phyloP scores from a whole-genome alignment of 2,329 filamentous ascomycete species.

The Ascochyta fabae region DNA sequence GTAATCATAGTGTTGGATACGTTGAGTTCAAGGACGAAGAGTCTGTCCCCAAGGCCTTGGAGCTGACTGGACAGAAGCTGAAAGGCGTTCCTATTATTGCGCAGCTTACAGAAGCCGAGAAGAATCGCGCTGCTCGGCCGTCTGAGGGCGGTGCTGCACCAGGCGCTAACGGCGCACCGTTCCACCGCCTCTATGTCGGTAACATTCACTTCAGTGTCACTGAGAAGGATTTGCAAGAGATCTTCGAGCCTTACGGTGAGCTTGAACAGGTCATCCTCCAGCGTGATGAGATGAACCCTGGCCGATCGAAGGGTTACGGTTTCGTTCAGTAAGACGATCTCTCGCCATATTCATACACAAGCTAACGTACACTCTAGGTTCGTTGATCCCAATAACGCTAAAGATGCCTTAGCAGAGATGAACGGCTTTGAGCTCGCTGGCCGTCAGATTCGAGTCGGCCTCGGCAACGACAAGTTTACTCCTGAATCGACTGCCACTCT shows the following conservation, averaged over 20 bases:
- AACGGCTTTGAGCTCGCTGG: slow-evolving; percentile 98
- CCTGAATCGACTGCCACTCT: slow-evolving; percentile 93
- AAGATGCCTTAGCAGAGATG: slow-evolving; percentile 97
- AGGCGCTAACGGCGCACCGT: slow-evolving; percentile 84
- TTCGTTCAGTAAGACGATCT: slow-evolving; percentile 86
- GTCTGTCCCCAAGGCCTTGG: slow-evolving; percentile 88
- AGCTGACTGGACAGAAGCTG: slow-evolving; percentile 98
- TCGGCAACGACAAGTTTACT: slow-evolving; percentile 99
- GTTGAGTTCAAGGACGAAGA: slow-evolving; percentile 98
- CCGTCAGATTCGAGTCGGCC: slow-evolving; percentile 95
- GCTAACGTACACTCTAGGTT: slow-evolving; percentile 68
- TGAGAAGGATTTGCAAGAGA: slow-evolving; percentile 91
- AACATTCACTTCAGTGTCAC: slow-evolving; percentile 99
- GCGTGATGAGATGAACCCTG: slow-evolving; percentile 79
- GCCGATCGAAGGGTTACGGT: slow-evolving; percentile 78
- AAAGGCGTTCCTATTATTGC: slow-evolving; percentile 98
- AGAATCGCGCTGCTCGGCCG: slow-evolving; percentile 94
- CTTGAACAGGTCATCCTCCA: slow-evolving; percentile 97
- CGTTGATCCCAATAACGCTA: slow-evolving; percentile 86
- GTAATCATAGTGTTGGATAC: slow-evolving; percentile 80
- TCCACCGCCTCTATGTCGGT: slow-evolving; percentile 97
- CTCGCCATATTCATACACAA: neutral
- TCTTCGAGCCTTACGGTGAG: slow-evolving; percentile 97
- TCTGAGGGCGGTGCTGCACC: slow-evolving; percentile 63
- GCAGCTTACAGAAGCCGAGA: slow-evolving; percentile 97